Percentiles rank a stretch among this genome's conserved stretches.
These are phyloP conservation scores for Rhynchospora pubera DNA, from an alignment of 176 grass and related monocot species.

Conservation along the genomic window DNA sequence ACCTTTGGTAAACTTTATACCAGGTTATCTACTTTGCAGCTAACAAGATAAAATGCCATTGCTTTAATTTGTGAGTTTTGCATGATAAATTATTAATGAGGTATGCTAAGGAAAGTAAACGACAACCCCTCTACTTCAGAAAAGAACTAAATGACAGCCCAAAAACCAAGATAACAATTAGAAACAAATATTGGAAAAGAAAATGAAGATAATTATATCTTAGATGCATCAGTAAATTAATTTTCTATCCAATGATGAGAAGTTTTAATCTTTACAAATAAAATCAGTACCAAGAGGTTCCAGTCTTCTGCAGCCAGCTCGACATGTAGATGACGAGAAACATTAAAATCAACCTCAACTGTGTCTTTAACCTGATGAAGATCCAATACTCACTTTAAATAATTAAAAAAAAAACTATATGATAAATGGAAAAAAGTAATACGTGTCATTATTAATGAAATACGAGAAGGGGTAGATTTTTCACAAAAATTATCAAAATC, in stretches of 20 bases:
- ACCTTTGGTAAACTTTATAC: neutral
- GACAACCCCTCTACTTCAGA: neutral
- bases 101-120: neutral
- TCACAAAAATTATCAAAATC: neutral
- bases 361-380: slow-evolving; percentile 87
- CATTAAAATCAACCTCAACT: slow-evolving; percentile 85
- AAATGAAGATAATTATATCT: neutral
- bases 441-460: neutral
- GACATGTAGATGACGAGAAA: slow-evolving; percentile 72
- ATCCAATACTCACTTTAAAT: neutral
- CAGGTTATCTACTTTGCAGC: neutral
- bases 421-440: slow-evolving; percentile 2
- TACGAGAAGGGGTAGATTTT: neutral
- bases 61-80: too few relatives aligned
- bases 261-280: slow-evolving; percentile 1
- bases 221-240: neutral
- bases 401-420: neutral
- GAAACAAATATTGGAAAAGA: neutral
- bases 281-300: slow-evolving; percentile 47
- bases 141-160: neutral
- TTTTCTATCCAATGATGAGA: neutral
- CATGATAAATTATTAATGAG: neutral
- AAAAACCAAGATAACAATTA: neutral
- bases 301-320: slow-evolving; percentile 77
- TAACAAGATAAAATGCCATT: too few relatives aligned